Percentiles rank a stretch among this genome's conserved stretches.
phyloP scores from a whole-genome alignment of 2,329 filamentous ascomycete species.

The Epichloe gansuensis region DNA sequence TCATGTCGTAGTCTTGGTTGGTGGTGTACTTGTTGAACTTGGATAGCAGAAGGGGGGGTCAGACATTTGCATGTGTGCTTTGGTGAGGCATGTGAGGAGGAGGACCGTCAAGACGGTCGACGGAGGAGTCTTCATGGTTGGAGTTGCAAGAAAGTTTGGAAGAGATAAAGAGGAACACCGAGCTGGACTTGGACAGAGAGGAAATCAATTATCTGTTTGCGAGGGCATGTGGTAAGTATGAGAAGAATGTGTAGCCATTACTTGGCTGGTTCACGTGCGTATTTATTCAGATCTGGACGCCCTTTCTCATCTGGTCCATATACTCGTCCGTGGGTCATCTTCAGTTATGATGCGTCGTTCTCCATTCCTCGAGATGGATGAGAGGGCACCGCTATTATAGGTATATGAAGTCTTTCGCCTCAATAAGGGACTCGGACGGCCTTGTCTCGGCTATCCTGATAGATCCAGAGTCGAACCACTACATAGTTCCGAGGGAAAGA shows the following conservation, averaged over 20 bases:
- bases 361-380: neutral
- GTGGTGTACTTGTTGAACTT: conserved; percentile 36
- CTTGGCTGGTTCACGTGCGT: neutral
- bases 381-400: neutral
- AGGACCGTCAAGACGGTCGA: conserved; percentile 19
- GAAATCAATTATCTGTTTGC: no score
- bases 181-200: neutral
- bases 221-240: no score
- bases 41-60: conserved; percentile 39
- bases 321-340: neutral
- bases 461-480: neutral
- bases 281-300: neutral
- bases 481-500: neutral
- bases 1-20: conserved; percentile 59
- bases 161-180: neutral
- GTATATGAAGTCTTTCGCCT: neutral
- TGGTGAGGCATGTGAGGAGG: conserved; percentile 2
- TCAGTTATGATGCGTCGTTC: neutral
- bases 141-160: neutral
- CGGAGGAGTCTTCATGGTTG: conserved; percentile 29
- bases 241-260: neutral
- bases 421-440: neutral
- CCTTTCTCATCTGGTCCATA: neutral
- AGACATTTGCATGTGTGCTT: conserved; percentile 44
- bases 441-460: neutral